These are phyloP conservation scores for Trebouxia sp. DNA, from an alignment of 139 green algal genomes.

Conservation along the genomic window DNA sequence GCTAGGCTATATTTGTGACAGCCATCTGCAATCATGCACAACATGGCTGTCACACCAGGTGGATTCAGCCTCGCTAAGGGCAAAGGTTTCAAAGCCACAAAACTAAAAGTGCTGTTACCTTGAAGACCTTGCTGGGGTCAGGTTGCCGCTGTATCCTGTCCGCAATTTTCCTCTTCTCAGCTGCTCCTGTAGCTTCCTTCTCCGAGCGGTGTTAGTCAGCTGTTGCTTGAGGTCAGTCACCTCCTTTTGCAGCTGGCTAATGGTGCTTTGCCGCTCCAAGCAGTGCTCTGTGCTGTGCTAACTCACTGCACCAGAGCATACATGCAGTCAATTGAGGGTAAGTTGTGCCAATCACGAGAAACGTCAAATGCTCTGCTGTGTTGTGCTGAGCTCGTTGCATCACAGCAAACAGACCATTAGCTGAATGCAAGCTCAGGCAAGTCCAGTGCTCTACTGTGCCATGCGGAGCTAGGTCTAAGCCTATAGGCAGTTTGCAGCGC, in stretches of 20 bases:
- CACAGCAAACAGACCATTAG: no score
- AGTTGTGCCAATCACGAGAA: no score
- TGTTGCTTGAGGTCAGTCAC: not conserved
- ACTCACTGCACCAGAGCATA: no score
- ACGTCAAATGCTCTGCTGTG: not conserved
- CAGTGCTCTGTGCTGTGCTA: no score
- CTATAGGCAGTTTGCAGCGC: no score
- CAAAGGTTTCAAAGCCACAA: not conserved
- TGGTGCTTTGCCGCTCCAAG: not conserved
- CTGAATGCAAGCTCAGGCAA: no score
- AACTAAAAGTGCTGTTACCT: not conserved
- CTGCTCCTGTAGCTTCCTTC: not conserved
- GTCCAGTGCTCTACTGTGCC: no score
- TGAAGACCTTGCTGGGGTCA: not conserved
- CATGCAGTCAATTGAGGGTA: no score
- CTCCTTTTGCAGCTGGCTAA: not conserved
- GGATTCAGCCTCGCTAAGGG: not conserved
- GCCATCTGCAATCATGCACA: not conserved
- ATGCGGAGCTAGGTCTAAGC: no score
- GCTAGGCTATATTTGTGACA: no score
- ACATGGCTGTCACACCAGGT: not conserved
- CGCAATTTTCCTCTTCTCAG: not conserved
- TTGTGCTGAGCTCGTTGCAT: not conserved
- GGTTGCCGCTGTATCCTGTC: not conserved
- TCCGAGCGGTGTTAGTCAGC: not conserved